phyloP scores from a whole-genome alignment of 2,329 filamentous ascomycete species.

The Pseudocercospora cruenta region DNA sequence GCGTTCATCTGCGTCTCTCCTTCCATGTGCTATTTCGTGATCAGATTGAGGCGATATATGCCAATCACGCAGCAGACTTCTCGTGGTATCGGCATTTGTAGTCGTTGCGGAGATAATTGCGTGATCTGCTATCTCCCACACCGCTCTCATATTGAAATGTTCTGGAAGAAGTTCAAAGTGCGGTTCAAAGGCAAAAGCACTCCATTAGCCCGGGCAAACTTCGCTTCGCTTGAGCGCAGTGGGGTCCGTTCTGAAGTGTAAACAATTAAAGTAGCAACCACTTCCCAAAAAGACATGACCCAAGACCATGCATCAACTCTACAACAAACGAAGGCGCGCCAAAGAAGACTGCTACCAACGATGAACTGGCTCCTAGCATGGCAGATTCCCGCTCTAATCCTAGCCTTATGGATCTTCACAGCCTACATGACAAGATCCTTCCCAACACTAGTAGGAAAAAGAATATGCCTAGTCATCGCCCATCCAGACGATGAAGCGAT shows the following conservation, averaged over 20 bases:
- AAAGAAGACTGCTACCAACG: conserved; percentile 7
- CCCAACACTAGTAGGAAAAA: conserved; percentile 75
- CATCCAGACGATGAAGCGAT: conserved; percentile 99
- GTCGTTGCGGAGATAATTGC: neutral
- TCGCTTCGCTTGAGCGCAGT: neutral
- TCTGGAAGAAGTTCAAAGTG: neutral
- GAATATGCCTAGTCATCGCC: conserved; percentile 89
- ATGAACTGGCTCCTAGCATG: conserved; percentile 48
- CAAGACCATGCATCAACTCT: conserved; percentile 13
- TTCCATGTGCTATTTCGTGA: neutral
- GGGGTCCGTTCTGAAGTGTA: neutral
- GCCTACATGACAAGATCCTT: conserved; percentile 54
- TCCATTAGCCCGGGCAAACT: neutral
- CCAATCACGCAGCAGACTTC: no score
- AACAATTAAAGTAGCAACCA: neutral
- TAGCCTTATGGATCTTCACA: conserved; percentile 53
- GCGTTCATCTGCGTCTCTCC: neutral
- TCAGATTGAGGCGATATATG: no score
- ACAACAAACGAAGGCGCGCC: neutral
- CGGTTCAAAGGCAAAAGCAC: neutral
- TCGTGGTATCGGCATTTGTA: no score
- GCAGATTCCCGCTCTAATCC: conserved; percentile 46
- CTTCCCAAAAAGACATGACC: neutral
- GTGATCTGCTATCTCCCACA: neutral
- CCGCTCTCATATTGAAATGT: neutral